Evolutionary conservation across 176 grass and related monocot species (phyloP), one percentile per base, ranked within the genome.

Genomic region (Phoenix dactylifera): DNA sequence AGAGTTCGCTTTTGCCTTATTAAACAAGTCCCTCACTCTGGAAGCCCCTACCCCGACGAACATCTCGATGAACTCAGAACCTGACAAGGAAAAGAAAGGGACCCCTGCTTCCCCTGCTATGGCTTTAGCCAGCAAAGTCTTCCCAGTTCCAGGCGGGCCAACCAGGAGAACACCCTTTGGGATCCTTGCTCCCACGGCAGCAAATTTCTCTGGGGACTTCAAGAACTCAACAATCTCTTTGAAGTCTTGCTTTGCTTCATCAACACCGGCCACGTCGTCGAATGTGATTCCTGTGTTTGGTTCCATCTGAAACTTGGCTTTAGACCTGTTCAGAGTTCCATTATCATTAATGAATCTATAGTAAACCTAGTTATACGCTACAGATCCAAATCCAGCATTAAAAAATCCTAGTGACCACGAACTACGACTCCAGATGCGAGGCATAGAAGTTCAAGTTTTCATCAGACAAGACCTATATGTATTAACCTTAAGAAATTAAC

Each of bases 31-130:
- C 16, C 84, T 76, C 39, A 88, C 81, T 25, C 89, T 86, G 4
- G 89, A 95, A 64, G 81, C 85, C 52, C 89, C 89, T 6, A 95
- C 79, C 24, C 85, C 85, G 3, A 83, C 82, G 59, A 95, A 89
- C 85, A 86, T 86, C 74, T 95, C 82, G 61, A 95, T 86, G 79
- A 95, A 95, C 74, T 83, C 85, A 7, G 90, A 95, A 18, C 85
- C 82, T 22, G 85, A 89, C 16, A 89, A 65, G 16, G 85, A 95
- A 70, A 95, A 89, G 76, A 95, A 95, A 1, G 90, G 90, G 55
- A 89, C 90, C 9, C 76, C 82, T 6, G 89, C 89, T 77, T 95
- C 82, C 5, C 89, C 85, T 24, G 79, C 82, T 72, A 44, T 44
- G 35, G 35, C 35, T 12, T 44, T 44, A 44, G 35, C 35, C 63